Conservation (phyloP, 495 filamentous ascomycete species). For the Melanomma pulvis-pyrius region DNA sequence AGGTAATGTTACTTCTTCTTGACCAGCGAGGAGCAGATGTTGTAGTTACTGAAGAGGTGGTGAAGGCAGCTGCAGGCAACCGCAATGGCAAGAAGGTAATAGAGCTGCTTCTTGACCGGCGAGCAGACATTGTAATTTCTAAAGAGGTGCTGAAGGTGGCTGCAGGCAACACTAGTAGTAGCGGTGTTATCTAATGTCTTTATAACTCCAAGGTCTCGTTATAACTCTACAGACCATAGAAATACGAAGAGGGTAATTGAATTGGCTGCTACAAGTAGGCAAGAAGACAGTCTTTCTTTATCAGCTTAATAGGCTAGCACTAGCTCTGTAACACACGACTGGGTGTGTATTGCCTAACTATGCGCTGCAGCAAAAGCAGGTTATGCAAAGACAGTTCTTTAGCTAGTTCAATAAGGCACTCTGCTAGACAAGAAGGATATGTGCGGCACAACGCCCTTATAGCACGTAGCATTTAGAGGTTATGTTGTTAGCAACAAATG, state of each 20-base stretch:
- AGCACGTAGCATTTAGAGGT: not conserved
- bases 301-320: conserved; percentile 8
- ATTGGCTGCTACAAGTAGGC: conserved; percentile 17
- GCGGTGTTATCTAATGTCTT: conserved; percentile 9
- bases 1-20: conserved; percentile 26
- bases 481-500: conserved; percentile 17
- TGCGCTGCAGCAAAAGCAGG: conserved; percentile 9
- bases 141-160: conserved; percentile 11
- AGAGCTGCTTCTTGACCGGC: conserved; percentile 11
- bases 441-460: conserved; percentile 17
- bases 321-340: not conserved
- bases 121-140: conserved; percentile 10
- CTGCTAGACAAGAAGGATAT: conserved; percentile 23
- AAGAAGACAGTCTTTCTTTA: conserved; percentile 16
- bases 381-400: conserved; percentile 15
- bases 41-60: conserved; percentile 17
- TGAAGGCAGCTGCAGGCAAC: conserved; percentile 9
- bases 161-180: conserved; percentile 3
- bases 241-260: conserved; percentile 22
- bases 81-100: conserved; percentile 26
- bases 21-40: conserved; percentile 14
- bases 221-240: too few species aligned
- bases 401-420: conserved; percentile 10
- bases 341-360: conserved; percentile 21
- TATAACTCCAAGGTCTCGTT: not conserved